phyloP scores from a whole-genome alignment of 2,329 filamentous ascomycete genomes.

The Colletotrichum lupini region DNA sequence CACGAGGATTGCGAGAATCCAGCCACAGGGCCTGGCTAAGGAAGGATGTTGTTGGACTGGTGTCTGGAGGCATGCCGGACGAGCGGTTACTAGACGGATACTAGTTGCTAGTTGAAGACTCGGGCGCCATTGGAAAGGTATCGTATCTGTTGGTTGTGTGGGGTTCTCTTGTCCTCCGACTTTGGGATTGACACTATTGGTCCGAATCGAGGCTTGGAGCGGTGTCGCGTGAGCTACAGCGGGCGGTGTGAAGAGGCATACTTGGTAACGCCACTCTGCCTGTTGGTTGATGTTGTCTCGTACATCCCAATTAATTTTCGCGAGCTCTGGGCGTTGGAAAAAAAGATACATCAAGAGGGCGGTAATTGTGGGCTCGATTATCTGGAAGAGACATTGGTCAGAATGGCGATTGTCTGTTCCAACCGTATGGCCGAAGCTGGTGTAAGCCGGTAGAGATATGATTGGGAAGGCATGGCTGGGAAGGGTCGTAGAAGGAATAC shows the following conservation, averaged over 20 bases:
- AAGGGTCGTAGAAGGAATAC: background rate
- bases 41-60: background rate
- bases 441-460: background rate
- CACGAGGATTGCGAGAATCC: background rate
- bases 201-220: background rate
- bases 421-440: background rate
- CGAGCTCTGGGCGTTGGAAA: background rate
- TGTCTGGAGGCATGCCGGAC: background rate
- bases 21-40: background rate
- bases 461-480: constrained; percentile 9
- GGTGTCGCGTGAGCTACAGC: constrained; percentile 32
- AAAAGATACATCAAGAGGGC: background rate
- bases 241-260: constrained; percentile 20
- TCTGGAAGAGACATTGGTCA: background rate
- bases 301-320: background rate
- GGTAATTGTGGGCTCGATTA: background rate
- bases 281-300: background rate
- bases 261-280: background rate
- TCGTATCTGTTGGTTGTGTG: constrained; percentile 15
- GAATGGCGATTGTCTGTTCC: background rate
- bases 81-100: background rate
- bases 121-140: background rate
- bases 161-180: constrained; percentile 2
- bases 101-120: background rate
- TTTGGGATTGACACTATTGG: constrained; percentile 4